Evolutionary conservation across 768 basidiomycete genomes (phyloP).

Genomic region (Tricholoma sp.): DNA sequence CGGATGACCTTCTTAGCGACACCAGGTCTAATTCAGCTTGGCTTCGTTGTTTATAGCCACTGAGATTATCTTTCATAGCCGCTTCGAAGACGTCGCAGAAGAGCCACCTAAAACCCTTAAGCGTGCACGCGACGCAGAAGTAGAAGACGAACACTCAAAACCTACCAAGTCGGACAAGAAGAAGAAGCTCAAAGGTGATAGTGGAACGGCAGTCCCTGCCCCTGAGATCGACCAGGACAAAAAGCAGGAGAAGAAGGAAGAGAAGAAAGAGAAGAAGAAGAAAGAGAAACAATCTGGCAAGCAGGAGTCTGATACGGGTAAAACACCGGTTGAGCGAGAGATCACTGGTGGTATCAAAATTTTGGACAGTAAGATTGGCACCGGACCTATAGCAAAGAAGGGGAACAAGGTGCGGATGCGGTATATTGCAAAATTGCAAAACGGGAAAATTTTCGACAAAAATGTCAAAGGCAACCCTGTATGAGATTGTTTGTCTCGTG

Average conservation of each 20-base stretch:
- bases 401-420: conserved; percentile 83
- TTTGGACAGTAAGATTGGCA: conserved; percentile 71
- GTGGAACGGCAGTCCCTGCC: conserved; percentile 25
- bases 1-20: conserved; percentile 53
- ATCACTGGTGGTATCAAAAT: conserved; percentile 73
- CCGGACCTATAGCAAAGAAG: conserved; percentile 82
- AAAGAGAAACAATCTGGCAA: conserved; percentile 16
- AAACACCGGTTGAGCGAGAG: conserved; percentile 32
- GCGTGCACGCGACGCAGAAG: conserved; percentile 65
- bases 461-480: conserved; percentile 87
- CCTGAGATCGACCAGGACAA: conserved; percentile 29
- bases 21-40: conserved; percentile 36
- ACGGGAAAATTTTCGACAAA: conserved; percentile 73
- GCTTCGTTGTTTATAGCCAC: background rate
- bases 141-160: conserved; percentile 33
- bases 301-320: conserved; percentile 17
- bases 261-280: conserved; percentile 28
- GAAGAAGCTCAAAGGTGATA: conserved; percentile 71
- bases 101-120: conserved; percentile 49
- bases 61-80: conserved; percentile 30
- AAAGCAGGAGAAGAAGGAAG: conserved; percentile 21
- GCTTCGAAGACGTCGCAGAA: conserved; percentile 70
- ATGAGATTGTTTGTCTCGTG: conserved; percentile 21
- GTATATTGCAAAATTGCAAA: conserved; percentile 86
- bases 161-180: conserved; percentile 63